Evolutionary conservation across 306 rosid genomes (phyloP).

Genomic region (Pyrus pyrifolia): DNA sequence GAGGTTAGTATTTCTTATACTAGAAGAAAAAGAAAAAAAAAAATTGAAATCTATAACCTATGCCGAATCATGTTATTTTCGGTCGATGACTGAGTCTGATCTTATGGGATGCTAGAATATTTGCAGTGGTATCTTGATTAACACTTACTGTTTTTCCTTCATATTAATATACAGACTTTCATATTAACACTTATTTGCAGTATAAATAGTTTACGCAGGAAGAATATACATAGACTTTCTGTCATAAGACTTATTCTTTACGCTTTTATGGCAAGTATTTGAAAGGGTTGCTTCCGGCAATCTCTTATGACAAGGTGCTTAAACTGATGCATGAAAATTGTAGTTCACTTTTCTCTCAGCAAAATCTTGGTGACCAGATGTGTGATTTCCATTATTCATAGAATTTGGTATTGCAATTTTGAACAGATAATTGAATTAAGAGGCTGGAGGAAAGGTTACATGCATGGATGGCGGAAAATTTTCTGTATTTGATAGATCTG

Average conservation of each 20-base stretch:
- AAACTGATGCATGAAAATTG: background rate
- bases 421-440: slow-evolving; percentile 83
- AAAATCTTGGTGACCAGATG: background rate
- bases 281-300: background rate
- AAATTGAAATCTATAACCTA: background rate
- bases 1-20: slow-evolving; percentile 35
- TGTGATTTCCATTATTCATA: background rate
- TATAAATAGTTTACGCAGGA: background rate
- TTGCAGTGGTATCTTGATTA: background rate
- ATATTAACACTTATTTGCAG: background rate
- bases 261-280: background rate
- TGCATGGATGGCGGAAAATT: slow-evolving; percentile 92
- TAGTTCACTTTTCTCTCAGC: background rate
- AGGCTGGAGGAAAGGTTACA: slow-evolving; percentile 82
- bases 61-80: background rate
- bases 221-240: background rate
- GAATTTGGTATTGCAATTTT: background rate
- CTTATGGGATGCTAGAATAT: background rate
- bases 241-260: background rate
- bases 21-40: background rate
- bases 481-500: slow-evolving; percentile 89
- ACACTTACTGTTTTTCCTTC: too few relatives aligned
- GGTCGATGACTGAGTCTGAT: background rate
- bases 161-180: too few relatives aligned
- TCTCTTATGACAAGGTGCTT: background rate